Conservation (phyloP, 2,329 filamentous ascomycete genomes). For the Curvularia eragrostidis region DNA sequence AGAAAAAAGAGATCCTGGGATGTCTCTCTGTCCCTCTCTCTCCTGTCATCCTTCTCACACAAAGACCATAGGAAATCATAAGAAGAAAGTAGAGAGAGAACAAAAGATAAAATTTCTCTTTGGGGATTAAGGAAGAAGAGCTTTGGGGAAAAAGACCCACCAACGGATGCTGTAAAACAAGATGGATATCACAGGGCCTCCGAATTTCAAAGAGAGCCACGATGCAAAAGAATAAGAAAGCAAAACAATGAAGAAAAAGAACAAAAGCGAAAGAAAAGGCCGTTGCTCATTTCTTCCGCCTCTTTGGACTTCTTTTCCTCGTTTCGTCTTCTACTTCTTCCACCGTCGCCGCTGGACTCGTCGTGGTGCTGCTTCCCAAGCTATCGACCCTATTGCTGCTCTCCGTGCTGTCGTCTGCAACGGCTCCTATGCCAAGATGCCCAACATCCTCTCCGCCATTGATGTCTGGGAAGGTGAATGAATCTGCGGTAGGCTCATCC, state of each 20-base stretch:
- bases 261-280: not conserved
- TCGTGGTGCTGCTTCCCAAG: conserved; percentile 48
- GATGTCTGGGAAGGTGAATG: not conserved
- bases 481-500: conserved; percentile 19
- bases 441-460: conserved; percentile 20
- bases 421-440: not conserved
- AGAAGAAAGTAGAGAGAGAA: too few relatives aligned
- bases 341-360: conserved; percentile 48
- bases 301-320: conserved; percentile 38
- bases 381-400: conserved; percentile 47
- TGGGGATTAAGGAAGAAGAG: too few relatives aligned
- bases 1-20: too few relatives aligned
- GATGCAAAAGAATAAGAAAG: not conserved
- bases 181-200: not conserved
- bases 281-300: conserved; percentile 32
- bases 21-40: too few relatives aligned
- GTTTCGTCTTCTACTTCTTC: conserved; percentile 48
- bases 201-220: too few relatives aligned
- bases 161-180: too few relatives aligned
- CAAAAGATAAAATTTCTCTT: too few relatives aligned
- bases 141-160: too few relatives aligned
- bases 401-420: conserved; percentile 6
- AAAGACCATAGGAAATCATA: too few relatives aligned
- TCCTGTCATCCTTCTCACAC: too few relatives aligned
- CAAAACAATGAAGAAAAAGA: not conserved